Evolutionary conservation across 169 alveolate species (phyloP).

Genomic region (Besnoitia besnoiti): DNA sequence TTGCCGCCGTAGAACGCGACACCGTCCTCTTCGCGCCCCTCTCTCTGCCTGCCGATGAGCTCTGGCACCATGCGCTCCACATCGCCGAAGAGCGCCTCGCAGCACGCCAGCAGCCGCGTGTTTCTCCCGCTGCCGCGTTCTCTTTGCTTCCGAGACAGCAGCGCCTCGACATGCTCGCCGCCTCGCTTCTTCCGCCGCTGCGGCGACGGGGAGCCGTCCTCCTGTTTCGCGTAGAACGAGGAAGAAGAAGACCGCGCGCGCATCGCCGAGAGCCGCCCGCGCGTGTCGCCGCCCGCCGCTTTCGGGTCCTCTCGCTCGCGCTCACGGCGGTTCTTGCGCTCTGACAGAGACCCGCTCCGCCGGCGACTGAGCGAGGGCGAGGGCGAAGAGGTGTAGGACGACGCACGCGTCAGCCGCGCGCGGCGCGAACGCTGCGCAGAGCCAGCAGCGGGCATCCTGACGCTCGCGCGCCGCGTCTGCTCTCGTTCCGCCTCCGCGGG

Average conservation of each 20-base stretch:
- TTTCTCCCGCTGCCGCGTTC: background rate
- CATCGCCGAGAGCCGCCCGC: no score
- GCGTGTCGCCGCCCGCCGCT: no score
- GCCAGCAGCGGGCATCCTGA: no score
- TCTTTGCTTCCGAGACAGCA: background rate
- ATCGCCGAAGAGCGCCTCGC: slow-evolving; percentile 48
- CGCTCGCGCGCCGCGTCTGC: no score
- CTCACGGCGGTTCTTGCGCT: background rate
- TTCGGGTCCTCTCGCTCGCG: background rate
- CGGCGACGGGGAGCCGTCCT: background rate
- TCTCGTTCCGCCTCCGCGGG: no score
- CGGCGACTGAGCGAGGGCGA: background rate
- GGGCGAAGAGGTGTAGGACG: background rate
- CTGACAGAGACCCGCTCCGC: background rate
- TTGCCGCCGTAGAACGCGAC: slow-evolving; percentile 50
- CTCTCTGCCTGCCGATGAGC: slow-evolving; percentile 12
- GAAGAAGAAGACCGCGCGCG: background rate
- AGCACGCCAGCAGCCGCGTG: slow-evolving; percentile 43
- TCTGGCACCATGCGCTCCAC: slow-evolving; percentile 38
- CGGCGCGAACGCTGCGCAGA: no score
- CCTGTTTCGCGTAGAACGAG: background rate
- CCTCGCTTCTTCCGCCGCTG: background rate
- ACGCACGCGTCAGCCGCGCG: no score
- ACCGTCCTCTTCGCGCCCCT: slow-evolving; percentile 34
- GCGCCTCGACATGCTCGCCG: background rate